Conservation (phyloP, 805 yeast genomes). For the Wickerhamomyces xylosicus region DNA sequence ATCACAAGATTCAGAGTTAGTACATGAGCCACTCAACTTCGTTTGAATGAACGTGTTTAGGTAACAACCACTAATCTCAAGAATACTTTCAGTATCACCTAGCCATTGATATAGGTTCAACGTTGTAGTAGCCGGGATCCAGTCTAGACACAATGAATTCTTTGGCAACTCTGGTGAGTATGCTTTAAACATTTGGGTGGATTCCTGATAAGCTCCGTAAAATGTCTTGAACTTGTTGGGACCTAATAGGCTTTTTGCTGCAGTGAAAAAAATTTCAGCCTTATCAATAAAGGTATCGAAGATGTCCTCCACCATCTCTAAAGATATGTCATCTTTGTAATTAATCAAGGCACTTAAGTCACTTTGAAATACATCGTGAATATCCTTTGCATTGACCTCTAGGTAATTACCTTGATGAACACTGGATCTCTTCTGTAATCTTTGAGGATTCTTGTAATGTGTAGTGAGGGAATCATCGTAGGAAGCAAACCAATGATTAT, state of each 20-base stretch:
- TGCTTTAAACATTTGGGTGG: slow-evolving; percentile 1
- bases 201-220: slow-evolving; percentile 6
- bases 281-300: slow-evolving; percentile 3
- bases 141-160: neutral
- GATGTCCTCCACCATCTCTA: slow-evolving; percentile 5
- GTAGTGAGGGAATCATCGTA: neutral
- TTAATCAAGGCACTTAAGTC: slow-evolving; percentile 2
- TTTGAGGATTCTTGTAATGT: neutral
- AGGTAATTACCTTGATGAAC: neutral
- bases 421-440: neutral
- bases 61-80: slow-evolving; percentile 5
- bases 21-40: slow-evolving; percentile 2
- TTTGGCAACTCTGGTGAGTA: neutral
- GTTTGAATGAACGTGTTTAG: slow-evolving; percentile 2
- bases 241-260: slow-evolving; percentile 4
- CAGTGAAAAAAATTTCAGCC: slow-evolving; percentile 2
- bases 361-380: neutral
- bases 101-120: neutral
- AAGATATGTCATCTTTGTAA: slow-evolving; percentile 1
- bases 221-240: slow-evolving; percentile 2
- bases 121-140: neutral
- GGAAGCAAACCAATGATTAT: no score
- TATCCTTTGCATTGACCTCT: neutral
- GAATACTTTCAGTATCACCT: neutral
- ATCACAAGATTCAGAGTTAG: slow-evolving; percentile 4